Base-by-base conservation (phyloP, 1,139 yeast genomes). In the Casaregolazyma lundiana region DNA sequence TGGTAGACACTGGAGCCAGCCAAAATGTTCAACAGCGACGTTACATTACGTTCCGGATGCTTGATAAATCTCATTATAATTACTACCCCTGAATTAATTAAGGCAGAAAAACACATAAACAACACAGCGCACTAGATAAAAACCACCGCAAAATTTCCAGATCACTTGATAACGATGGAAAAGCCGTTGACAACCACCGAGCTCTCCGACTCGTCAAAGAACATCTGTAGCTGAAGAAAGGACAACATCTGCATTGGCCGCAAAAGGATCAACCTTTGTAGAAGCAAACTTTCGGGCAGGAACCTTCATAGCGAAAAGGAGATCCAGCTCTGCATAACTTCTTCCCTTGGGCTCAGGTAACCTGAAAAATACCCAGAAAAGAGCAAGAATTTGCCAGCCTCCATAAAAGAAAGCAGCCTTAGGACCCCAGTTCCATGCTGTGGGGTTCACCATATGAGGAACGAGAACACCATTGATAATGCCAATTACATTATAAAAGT, bases 371-470 rank as follows among this genome's bases (percentile, higher is more conserved):
- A 67, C 58, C 81, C 81, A 60, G n/a, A 54, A 36, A 17, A 44
- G 58, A 41, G 67, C 63, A 20, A 63, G 15, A 7, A 71, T 49
- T 15, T 74, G 65, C 46, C 75, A 63, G 1, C 75, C 81, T 20
- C 73, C 77, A 74, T 76, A 77, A 57, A 79, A 69, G 57, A 77
- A 75, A 1, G 78, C 83, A 9, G 80, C 68, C 59, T 77, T 78
- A 34, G 80, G 83, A 48, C 71, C 69, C 77, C 78, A 71, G 55
- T 75, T 71, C 70, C 77, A 76, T 4, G 73, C 75, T 16, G 73
- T 69, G 2, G 81, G 77, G 60, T 77, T 77, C 56, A 80, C 67
- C 79, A 79, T 71, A 58, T 77, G 75, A 18, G 84, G 83, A 48
- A 71, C 70, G 37, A 73, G 64, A 38, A 76, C 45, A 73, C 62